phyloP scores from a whole-genome alignment of 139 green algal genomes.

The Nannochloris sp. region DNA sequence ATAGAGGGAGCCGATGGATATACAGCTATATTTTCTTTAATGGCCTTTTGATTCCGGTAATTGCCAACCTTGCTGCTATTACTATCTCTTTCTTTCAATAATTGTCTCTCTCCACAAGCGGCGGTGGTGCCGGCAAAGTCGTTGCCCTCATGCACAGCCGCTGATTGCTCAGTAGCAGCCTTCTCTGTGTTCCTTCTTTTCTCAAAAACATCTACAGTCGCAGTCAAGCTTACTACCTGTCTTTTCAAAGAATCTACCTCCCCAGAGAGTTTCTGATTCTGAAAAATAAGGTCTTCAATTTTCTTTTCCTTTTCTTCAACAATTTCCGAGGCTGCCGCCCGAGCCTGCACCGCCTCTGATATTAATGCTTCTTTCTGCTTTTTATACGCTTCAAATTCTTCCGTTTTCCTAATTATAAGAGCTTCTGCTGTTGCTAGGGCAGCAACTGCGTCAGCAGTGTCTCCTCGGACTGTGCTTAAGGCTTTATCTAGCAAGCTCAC shows the following conservation, averaged over 20 bases:
- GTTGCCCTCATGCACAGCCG: not conserved
- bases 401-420: too few relatives aligned
- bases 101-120: not conserved
- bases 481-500: not conserved
- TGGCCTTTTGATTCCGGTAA: not conserved
- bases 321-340: not conserved
- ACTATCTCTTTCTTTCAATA: not conserved
- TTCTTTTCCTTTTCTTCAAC: not conserved
- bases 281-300: not conserved
- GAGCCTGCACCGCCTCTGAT: not conserved
- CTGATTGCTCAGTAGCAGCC: not conserved
- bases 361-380: not conserved
- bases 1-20: not conserved
- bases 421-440: too few relatives aligned
- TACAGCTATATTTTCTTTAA: not conserved
- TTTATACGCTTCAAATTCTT: too few relatives aligned
- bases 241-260: not conserved
- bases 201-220: not conserved
- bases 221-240: not conserved
- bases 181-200: not conserved
- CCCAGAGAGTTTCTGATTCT: not conserved
- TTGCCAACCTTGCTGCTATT: not conserved
- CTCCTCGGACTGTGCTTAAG: too few relatives aligned
- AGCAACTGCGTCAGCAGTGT: too few relatives aligned
- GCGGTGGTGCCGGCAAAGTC: not conserved